These are phyloP conservation scores for Psidium friedrichsthalianum DNA, from an alignment of 345 rosid genomes.

Conservation along the genomic window DNA sequence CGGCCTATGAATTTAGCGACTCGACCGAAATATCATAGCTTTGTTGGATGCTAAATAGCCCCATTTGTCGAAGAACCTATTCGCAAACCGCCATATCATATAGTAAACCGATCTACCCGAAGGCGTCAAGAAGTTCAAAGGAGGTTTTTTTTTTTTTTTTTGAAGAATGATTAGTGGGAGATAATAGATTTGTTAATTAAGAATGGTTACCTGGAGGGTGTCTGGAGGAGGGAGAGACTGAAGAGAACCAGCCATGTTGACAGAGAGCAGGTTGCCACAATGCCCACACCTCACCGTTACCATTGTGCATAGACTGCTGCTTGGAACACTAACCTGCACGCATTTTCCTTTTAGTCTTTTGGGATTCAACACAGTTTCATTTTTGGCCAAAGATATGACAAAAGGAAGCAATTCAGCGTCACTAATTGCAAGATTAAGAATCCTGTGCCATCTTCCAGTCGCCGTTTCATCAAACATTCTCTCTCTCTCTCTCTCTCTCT, in stretches of 20 bases:
- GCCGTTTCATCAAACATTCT: not conserved
- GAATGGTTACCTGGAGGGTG: slow-evolving; percentile 31
- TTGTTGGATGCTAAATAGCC: not conserved
- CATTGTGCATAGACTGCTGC: slow-evolving; percentile 46
- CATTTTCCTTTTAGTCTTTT: not conserved
- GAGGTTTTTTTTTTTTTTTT: not conserved
- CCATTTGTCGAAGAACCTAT: not conserved
- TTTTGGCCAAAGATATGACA: not conserved
- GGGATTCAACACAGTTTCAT: not conserved
- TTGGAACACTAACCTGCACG: slow-evolving; percentile 78
- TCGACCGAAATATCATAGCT: not conserved
- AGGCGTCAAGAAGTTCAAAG: not conserved
- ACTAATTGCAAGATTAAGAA: not conserved
- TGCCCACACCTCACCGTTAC: slow-evolving; percentile 97
- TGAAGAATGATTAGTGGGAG: not conserved
- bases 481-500: not conserved
- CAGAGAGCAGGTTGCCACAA: slow-evolving; percentile 78
- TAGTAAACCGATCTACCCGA: not conserved
- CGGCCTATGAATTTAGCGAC: not conserved
- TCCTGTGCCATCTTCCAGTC: not conserved
- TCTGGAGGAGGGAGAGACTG: slow-evolving; percentile 49
- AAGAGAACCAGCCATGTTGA: slow-evolving; percentile 64
- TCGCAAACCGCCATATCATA: not conserved
- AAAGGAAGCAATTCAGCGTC: not conserved
- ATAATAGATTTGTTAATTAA: not conserved